These are phyloP conservation scores for Penicillium pancosmium DNA, from an alignment of 495 filamentous ascomycete species.

Conservation along the genomic window DNA sequence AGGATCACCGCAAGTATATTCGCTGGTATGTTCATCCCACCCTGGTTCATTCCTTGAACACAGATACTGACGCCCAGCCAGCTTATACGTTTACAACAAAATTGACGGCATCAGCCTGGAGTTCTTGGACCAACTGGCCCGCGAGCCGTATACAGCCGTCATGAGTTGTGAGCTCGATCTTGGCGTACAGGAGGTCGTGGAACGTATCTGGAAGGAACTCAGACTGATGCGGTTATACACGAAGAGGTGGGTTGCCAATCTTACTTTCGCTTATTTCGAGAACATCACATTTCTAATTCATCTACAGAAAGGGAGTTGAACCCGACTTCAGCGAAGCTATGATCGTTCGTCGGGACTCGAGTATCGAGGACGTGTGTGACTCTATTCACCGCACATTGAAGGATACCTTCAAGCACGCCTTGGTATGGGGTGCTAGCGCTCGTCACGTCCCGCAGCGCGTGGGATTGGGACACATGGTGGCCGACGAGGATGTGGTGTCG, in stretches of 20 bases:
- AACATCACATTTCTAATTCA: not conserved
- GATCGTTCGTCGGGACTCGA: conserved; percentile 84
- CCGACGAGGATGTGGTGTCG: conserved; percentile 96
- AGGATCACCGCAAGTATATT: conserved; percentile 98
- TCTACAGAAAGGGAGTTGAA: conserved; percentile 74
- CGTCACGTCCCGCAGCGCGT: conserved; percentile 94
- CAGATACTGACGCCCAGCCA: conserved; percentile 31
- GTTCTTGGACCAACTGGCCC: conserved; percentile 87
- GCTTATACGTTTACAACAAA: conserved; percentile 99
- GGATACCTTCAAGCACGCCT: conserved; percentile 97
- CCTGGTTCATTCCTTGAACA: not conserved
- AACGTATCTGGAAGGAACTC: conserved; percentile 94
- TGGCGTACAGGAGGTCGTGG: conserved; percentile 94
- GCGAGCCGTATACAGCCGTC: conserved; percentile 90
- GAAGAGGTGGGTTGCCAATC: conserved; percentile 62
- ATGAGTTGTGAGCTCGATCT: conserved; percentile 99
- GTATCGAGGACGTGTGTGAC: conserved; percentile 97
- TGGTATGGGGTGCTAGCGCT: conserved; percentile 97
- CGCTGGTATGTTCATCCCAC: conserved; percentile 53
- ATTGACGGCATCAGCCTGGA: conserved; percentile 95
- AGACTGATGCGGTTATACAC: conserved; percentile 92
- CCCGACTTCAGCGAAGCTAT: conserved; percentile 92
- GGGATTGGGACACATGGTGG: conserved; percentile 81
- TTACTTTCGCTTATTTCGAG: not conserved
- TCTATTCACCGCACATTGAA: conserved; percentile 92